Conservation (phyloP, 495 filamentous ascomycete genomes). For the Viridothelium virens region DNA sequence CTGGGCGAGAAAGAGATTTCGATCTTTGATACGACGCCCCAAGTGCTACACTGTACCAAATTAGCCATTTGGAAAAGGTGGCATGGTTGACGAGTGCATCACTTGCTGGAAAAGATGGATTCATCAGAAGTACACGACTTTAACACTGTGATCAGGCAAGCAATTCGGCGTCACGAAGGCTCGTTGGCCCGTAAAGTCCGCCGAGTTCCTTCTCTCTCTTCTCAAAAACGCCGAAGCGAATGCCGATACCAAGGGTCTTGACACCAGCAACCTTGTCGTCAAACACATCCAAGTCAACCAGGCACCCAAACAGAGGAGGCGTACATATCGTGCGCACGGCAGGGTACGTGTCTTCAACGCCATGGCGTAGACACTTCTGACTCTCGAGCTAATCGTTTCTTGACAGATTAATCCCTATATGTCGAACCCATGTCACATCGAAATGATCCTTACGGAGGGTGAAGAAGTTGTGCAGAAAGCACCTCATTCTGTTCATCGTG, state of each 20-base stretch:
- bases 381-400: conserved; percentile 4
- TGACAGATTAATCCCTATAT: conserved; percentile 97
- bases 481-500: conserved; percentile 52
- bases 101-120: neutral
- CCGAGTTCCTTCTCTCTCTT: conserved; percentile 91
- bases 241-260: conserved; percentile 97
- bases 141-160: conserved; percentile 60
- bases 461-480: conserved; percentile 87
- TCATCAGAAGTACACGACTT: neutral
- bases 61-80: neutral
- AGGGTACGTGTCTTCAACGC: conserved; percentile 61
- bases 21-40: neutral
- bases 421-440: conserved; percentile 99
- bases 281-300: conserved; percentile 99
- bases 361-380: neutral
- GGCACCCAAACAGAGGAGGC: conserved; percentile 93
- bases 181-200: conserved; percentile 98
- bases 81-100: neutral
- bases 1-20: neutral
- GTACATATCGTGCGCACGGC: conserved; percentile 99
- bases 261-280: conserved; percentile 90
- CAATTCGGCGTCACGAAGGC: conserved; percentile 93
- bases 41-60: neutral
- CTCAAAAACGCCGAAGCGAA: conserved; percentile 99
- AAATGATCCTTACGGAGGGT: conserved; percentile 96